These are phyloP conservation scores for Lolium multiflorum DNA, from an alignment of 176 grass and related monocot species.

Conservation along the genomic window DNA sequence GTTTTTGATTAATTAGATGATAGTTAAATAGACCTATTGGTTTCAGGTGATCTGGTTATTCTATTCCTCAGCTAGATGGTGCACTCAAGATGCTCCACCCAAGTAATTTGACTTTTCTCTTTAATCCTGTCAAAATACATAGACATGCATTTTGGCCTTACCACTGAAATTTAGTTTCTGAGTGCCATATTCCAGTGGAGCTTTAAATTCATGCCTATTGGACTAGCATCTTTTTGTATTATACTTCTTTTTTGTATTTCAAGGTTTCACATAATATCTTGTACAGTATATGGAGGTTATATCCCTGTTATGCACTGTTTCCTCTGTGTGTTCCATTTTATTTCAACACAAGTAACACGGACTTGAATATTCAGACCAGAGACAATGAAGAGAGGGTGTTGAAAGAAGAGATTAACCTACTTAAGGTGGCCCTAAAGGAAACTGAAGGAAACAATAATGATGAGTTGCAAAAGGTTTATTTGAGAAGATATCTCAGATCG, in stretches of 20 bases:
- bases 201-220: too few species aligned
- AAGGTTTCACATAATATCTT: neutral
- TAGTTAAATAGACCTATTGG: too few species aligned
- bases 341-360: neutral
- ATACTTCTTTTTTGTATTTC: neutral
- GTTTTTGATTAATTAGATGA: too few species aligned
- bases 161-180: neutral
- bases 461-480: conserved; percentile 27
- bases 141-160: too few species aligned
- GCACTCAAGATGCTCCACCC: too few species aligned
- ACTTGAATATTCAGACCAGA: conserved; percentile 43
- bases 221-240: too few species aligned
- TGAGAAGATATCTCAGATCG: conserved; percentile 48
- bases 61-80: too few species aligned
- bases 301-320: neutral
- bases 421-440: conserved; percentile 43
- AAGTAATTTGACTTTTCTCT: too few species aligned
- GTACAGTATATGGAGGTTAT: neutral
- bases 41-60: too few species aligned
- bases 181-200: too few species aligned
- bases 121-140: too few species aligned
- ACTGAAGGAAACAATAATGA: conserved; percentile 45
- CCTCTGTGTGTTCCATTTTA: conserved; percentile 16
- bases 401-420: conserved; percentile 52
- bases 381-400: conserved; percentile 50